Conservation (phyloP, 2,329 filamentous ascomycete genomes). For the Scorias spongiosa region DNA sequence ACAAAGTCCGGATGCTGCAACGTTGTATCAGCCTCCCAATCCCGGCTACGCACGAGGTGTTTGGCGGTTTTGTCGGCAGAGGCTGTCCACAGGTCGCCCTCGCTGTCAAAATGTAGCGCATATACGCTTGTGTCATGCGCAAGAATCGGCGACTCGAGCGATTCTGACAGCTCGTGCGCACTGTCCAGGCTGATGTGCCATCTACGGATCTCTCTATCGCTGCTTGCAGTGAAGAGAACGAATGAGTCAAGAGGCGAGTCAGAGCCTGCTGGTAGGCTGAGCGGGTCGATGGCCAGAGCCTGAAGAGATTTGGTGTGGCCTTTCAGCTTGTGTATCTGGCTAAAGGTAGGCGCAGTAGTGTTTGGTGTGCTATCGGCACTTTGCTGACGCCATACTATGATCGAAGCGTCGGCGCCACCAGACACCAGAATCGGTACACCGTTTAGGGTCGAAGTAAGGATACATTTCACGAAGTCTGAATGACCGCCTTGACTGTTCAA, state of each 20-base stretch:
- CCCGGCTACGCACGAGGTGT: slow-evolving; percentile 53
- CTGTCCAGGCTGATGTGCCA: slow-evolving; percentile 48
- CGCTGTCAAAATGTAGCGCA: slow-evolving; percentile 50
- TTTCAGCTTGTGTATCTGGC: slow-evolving; percentile 53
- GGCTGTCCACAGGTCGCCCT: slow-evolving; percentile 76
- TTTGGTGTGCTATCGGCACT: neutral
- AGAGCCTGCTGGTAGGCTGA: slow-evolving; percentile 23
- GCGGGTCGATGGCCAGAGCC: slow-evolving; percentile 61
- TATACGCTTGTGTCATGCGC: slow-evolving; percentile 89
- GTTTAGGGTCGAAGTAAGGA: slow-evolving; percentile 47
- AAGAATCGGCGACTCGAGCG: slow-evolving; percentile 42
- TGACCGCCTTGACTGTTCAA: slow-evolving; percentile 45
- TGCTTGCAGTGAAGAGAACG: slow-evolving; percentile 60
- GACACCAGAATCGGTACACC: slow-evolving; percentile 40
- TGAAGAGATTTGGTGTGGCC: slow-evolving; percentile 68
- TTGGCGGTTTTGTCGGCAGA: slow-evolving; percentile 82
- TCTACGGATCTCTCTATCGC: slow-evolving; percentile 48
- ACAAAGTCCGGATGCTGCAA: slow-evolving; percentile 83
- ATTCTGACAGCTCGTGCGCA: slow-evolving; percentile 36
- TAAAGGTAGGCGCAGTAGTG: neutral
- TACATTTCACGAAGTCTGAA: slow-evolving; percentile 77
- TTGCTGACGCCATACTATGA: slow-evolving; percentile 56
- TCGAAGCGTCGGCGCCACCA: slow-evolving; percentile 31
- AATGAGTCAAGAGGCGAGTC: slow-evolving; percentile 25
- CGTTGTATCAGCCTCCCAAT: slow-evolving; percentile 56